Conservation (phyloP, 306 rosid species). For the Inga oerstediana region DNA sequence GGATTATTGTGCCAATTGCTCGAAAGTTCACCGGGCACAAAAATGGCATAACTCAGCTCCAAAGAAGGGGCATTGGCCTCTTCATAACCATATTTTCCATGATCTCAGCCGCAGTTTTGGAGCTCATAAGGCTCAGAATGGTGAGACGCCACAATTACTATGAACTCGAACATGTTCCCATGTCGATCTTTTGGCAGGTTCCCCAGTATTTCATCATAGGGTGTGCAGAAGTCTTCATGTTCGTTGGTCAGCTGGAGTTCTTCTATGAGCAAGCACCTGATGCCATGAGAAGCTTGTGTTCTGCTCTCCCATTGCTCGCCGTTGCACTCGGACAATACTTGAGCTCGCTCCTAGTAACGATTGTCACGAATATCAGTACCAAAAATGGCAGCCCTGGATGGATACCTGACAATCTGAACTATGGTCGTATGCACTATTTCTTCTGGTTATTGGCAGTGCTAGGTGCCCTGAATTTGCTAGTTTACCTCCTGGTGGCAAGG, state of each 20-base stretch:
- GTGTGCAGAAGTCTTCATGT: slow-evolving; percentile 73
- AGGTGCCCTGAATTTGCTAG: slow-evolving; percentile 55
- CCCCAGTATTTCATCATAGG: slow-evolving; percentile 78
- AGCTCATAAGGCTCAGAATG: slow-evolving; percentile 51
- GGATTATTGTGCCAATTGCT: slow-evolving; percentile 64
- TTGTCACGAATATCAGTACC: slow-evolving; percentile 55
- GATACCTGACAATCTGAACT: slow-evolving; percentile 72
- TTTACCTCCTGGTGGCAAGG: slow-evolving; percentile 52
- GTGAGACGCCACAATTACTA: slow-evolving; percentile 58
- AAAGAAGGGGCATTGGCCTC: slow-evolving; percentile 83
- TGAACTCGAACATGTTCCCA: slow-evolving; percentile 47
- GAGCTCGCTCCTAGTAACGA: slow-evolving; percentile 70
- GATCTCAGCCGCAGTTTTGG: slow-evolving; percentile 62
- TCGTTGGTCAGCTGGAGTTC: slow-evolving; percentile 75
- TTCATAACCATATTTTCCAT: slow-evolving; percentile 68
- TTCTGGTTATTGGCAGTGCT: slow-evolving; percentile 65
- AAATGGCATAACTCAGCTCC: slow-evolving; percentile 80
- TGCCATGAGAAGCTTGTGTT: slow-evolving; percentile 82
- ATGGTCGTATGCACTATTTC: slow-evolving; percentile 74
- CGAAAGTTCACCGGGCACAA: slow-evolving; percentile 63
- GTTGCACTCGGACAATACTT: slow-evolving; percentile 71
- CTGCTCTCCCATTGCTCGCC: slow-evolving; percentile 75
- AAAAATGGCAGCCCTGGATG: slow-evolving; percentile 65
- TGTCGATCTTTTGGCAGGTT: slow-evolving; percentile 78
- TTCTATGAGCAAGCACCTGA: slow-evolving; percentile 82